Evolutionary conservation across 768 basidiomycete genomes (phyloP).

Genomic region (Pleurotus tuoliensis): DNA sequence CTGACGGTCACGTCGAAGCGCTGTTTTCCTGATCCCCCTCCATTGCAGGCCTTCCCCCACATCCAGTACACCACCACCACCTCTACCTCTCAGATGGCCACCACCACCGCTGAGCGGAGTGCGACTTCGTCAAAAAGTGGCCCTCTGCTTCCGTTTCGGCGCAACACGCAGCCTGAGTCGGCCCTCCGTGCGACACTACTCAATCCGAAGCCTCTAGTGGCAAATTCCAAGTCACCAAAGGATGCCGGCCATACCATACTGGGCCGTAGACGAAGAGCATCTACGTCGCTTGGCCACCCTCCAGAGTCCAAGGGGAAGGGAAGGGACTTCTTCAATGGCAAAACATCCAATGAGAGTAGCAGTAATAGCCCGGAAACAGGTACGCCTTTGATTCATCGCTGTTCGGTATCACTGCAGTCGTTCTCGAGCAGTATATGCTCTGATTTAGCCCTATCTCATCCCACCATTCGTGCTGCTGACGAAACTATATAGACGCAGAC

Average conservation of each 20-base stretch:
- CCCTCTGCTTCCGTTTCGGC: constrained; percentile 1
- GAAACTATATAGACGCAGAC: constrained; percentile 11
- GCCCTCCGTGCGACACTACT: constrained; percentile 4
- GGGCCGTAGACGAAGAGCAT: background rate
- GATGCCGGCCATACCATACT: background rate
- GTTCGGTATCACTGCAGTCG: background rate
- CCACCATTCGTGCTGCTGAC: background rate
- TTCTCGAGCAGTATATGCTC: background rate
- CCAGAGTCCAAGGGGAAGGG: constrained; percentile 5
- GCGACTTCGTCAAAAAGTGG: background rate
- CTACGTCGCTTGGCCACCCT: background rate
- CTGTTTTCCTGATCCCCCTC: background rate
- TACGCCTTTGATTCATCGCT: background rate
- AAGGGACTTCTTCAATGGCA: background rate
- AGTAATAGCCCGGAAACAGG: constrained; percentile 4
- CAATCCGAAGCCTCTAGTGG: constrained; percentile 4
- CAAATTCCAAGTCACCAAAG: background rate
- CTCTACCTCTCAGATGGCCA: background rate
- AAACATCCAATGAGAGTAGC: constrained; percentile 4
- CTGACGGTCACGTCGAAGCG: constrained; percentile 6
- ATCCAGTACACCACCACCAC: constrained; percentile 1
- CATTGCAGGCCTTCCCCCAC: background rate
- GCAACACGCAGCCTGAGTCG: constrained; percentile 1
- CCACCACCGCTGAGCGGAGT: background rate
- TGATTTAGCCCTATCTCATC: background rate